Base-by-base conservation (phyloP, 208 protist genomes). In the Leishmania amazonensis region DNA sequence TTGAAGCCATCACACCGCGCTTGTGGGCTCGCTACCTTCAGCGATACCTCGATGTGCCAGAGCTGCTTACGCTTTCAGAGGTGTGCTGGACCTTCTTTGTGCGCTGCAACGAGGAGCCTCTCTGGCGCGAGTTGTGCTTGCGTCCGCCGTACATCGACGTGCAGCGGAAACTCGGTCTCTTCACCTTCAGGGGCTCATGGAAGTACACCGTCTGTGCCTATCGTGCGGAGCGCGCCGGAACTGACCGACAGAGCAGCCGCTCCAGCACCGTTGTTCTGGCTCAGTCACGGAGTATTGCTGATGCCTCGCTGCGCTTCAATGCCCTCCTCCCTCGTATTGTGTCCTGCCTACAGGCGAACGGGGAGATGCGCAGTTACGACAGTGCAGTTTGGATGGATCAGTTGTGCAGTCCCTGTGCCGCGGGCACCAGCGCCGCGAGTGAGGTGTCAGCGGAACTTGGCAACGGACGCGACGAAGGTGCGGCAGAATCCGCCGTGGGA, bases 101-200 rank as follows among this genome's bases (percentile, higher is more conserved):
- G 73, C 47, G 81, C 24, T 64, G 58, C 65, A 84, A 83, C 75
- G 76, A 85, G 31, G 84, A 88, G 72, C 21, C 45, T 9, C 54
- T 86, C 24, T 90, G 81, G 84, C 67, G 81, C 28, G 28, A n/a
- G 40, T 38, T 70, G 42, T 87, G 81, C 65, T 70, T 87, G 35
- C 49, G 71, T 45, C 67, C 77, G 0, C 84, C 84, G 15, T 80
- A 83, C 79, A 75, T 85, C 21, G 79, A 89, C 72, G 54, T 72
- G 21, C 51, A 72, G 70, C 62, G 28, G 24, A 90, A 90, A 47
- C 49, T 15, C 24, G 79, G 73, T n/a, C 80, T 62, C 62, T 90
- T 88, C 31, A 82, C 42, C 21, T 88, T 86, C 45, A 83, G 84
- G 8, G 81, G 81, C 21, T 82, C 78, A n/a, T 88, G 84, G 85